Base-by-base conservation (phyloP, 495 filamentous ascomycete species). In the Staphylotrichum longicolle region DNA sequence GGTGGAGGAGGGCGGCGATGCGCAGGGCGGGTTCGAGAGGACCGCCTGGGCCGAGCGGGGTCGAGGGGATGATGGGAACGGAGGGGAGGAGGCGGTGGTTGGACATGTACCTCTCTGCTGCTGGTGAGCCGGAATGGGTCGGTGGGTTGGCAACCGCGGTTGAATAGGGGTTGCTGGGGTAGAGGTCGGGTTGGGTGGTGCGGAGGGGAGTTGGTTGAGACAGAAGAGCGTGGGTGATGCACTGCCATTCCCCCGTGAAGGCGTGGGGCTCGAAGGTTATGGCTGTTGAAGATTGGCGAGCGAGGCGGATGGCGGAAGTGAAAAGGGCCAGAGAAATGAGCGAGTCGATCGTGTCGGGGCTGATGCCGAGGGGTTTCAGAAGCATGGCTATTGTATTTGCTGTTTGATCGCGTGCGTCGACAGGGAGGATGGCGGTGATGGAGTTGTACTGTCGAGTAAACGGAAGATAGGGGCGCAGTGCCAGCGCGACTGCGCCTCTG, bases 201-300 rank as follows among this genome's bases (percentile, higher is more conserved):
- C 62, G 66, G 4, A 73, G 65, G 1, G 68, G 63, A 3, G 39
- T 27, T 0, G 70, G 70, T 9, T 54, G 58, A 11, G 63, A 54
- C 32, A 73, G 52, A 2, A 73, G 65, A 10, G 55, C 57, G 40
- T 71, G 47, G 15, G 57, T 66, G 41, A 73, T 49, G 44, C 60
- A 51, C 15, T 68, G 68, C 54, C 61, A 66, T 51, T 71, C 68
- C 12, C 68, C 71, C 11, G 67, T 70, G 44, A 73, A 69, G 14
- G 60, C 54, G 49, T 67, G 52, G 0, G 68, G 71, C 50, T 73
- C 71, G 57, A 68, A 70, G 11, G 10, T 46, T 14, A 67, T 39
- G 12, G 65, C 33, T 27, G 55, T 47, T 6, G 54, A 3, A 20
- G 65, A 67, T 3, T 56, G 34, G 15, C 67, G 45, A 1, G 71